phyloP scores from a whole-genome alignment of 306 rosid species.

The Vigna nakashimae region DNA sequence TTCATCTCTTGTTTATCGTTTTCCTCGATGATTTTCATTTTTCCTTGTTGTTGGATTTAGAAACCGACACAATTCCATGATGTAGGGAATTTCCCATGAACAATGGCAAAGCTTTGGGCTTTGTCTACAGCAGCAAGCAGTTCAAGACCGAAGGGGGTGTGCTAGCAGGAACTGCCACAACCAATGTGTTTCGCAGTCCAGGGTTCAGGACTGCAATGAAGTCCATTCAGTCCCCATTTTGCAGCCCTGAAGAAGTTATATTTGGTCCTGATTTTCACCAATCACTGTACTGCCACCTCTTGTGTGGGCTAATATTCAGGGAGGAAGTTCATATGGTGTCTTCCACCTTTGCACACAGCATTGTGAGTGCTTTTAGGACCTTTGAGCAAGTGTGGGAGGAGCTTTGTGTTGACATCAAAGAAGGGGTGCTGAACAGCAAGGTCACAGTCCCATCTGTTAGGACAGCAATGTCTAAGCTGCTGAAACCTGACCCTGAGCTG shows the following conservation, averaged over 20 bases:
- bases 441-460: constrained; percentile 62
- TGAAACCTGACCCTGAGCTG: constrained; percentile 78
- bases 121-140: constrained; percentile 83
- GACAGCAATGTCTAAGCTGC: constrained; percentile 68
- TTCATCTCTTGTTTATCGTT: background rate
- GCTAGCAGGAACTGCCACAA: constrained; percentile 85
- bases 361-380: constrained; percentile 74
- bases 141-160: constrained; percentile 78
- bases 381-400: constrained; percentile 88
- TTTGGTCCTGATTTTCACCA: constrained; percentile 88
- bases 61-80: background rate
- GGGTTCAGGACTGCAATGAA: constrained; percentile 57
- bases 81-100: constrained; percentile 76
- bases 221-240: constrained; percentile 59
- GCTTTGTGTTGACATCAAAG: constrained; percentile 65
- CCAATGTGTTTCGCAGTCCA: constrained; percentile 61
- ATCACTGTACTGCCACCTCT: constrained; percentile 88
- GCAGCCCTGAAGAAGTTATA: constrained; percentile 90
- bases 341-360: constrained; percentile 86
- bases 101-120: constrained; percentile 80
- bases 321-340: constrained; percentile 69
- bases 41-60: background rate
- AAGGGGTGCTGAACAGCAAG: constrained; percentile 65
- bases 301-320: constrained; percentile 75
- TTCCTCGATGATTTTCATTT: background rate